A percentile compares a stretch with the other conserved stretches of the same genome.
Evolutionary conservation across 805 yeast species (phyloP).

Genomic region (Candida succiphila): DNA sequence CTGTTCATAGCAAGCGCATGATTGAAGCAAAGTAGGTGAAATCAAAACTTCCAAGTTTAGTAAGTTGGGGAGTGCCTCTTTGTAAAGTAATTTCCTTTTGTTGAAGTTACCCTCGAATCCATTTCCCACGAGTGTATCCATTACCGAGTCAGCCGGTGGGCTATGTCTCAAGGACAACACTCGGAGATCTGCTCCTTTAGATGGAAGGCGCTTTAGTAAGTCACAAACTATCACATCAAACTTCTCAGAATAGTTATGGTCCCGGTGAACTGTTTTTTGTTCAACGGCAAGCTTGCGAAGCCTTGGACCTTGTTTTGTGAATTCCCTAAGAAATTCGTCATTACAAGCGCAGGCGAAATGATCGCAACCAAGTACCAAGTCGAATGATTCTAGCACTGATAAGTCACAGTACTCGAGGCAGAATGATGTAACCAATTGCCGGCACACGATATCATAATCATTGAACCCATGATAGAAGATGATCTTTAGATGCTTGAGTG

Average conservation of each 20-base stretch:
- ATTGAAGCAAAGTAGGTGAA: conserved; percentile 50
- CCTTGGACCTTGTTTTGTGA: conserved; percentile 1
- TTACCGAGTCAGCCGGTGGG: conserved; percentile 47
- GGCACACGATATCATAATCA: conserved; percentile 25
- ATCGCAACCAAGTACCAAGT: conserved; percentile 46
- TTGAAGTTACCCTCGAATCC: conserved; percentile 69
- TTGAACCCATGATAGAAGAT: conserved; percentile 36
- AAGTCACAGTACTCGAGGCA: conserved; percentile 23
- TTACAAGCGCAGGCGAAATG: conserved; percentile 35
- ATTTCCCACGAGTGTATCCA: too few relatives aligned
- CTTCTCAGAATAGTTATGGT: conserved; percentile 39
- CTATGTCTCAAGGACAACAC: conserved; percentile 45
- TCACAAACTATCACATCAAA: conserved; percentile 43
- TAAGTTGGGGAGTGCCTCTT: conserved; percentile 35
- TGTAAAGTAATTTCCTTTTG: conserved; percentile 45
- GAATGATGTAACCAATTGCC: conserved; percentile 20
- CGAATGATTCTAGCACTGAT: conserved; percentile 27
- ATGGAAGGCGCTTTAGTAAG: conserved; percentile 27
- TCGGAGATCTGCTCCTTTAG: conserved; percentile 20
- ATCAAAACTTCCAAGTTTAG: conserved; percentile 32
- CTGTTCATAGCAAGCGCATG: conserved; percentile 61
- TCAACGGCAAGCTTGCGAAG: conserved; percentile 15
- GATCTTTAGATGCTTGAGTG: conserved; percentile 26
- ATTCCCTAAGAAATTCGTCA: conserved; percentile 23
- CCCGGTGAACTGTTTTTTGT: conserved; percentile 28